These are phyloP conservation scores for Diplosphaera chodatii DNA, from an alignment of 139 green algal genomes.

Conservation along the genomic window DNA sequence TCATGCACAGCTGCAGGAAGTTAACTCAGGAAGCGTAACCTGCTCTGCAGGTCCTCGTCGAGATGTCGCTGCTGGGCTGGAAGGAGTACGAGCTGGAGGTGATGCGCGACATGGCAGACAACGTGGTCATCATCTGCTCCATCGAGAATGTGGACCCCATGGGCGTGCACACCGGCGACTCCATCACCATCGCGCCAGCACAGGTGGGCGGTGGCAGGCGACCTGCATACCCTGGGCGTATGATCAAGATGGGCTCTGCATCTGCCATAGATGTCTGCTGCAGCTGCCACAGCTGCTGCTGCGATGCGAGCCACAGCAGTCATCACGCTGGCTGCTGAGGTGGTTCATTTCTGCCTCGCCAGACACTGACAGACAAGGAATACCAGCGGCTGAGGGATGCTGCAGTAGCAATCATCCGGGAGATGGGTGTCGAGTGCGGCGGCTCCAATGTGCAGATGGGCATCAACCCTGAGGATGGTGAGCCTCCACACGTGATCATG, in stretches of 20 bases:
- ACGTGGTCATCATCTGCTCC: constrained; percentile 98
- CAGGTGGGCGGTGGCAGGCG: constrained; percentile 1
- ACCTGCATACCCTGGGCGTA: no score
- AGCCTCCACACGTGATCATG: constrained; percentile 23
- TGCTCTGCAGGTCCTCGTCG: constrained; percentile 71
- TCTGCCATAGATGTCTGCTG: no score
- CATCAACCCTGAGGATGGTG: constrained; percentile 82
- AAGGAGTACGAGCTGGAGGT: constrained; percentile 97
- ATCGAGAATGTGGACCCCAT: constrained; percentile 99
- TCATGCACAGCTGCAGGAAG: no score
- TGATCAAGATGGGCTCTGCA: no score
- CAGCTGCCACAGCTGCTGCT: no score
- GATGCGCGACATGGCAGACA: constrained; percentile 98
- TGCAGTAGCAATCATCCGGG: constrained; percentile 84
- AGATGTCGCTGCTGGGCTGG: constrained; percentile 94
- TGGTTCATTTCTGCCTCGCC: constrained; percentile 8
- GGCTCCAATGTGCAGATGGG: constrained; percentile 92
- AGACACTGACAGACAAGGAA: constrained; percentile 95
- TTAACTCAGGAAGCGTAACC: no score
- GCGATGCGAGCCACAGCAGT: no score
- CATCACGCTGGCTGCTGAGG: no score
- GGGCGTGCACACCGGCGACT: constrained; percentile 94
- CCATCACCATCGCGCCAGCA: constrained; percentile 61
- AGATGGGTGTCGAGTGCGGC: constrained; percentile 99
- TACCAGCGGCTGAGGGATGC: constrained; percentile 92